A percentile compares a stretch with the other conserved stretches of the same genome.
These are phyloP conservation scores for Vanrija humicola DNA, from an alignment of 1,284 basidiomycete species.

Conservation along the genomic window DNA sequence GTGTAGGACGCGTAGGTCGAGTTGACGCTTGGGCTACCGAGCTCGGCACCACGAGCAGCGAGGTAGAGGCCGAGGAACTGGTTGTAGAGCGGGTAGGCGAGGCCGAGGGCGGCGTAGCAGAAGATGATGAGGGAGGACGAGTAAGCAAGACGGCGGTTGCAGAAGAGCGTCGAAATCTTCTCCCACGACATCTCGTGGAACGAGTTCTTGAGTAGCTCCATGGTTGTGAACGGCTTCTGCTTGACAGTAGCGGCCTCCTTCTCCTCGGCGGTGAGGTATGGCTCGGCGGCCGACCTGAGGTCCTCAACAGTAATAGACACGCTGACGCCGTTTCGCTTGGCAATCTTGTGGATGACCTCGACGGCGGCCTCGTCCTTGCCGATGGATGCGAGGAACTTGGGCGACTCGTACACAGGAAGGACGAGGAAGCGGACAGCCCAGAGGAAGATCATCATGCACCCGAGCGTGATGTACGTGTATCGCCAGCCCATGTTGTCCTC, in stretches of 20 bases:
- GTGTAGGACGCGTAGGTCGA: slow-evolving; percentile 55
- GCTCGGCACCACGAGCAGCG: neutral
- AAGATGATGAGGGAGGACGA: slow-evolving; percentile 57
- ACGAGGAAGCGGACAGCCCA: slow-evolving; percentile 41
- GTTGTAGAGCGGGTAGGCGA: slow-evolving; percentile 55
- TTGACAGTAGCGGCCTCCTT: slow-evolving; percentile 2
- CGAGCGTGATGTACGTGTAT: slow-evolving; percentile 57
- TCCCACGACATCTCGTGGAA: slow-evolving; percentile 52
- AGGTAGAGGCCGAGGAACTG: slow-evolving; percentile 58
- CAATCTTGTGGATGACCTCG: slow-evolving; percentile 51
- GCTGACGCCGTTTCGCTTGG: slow-evolving; percentile 55
- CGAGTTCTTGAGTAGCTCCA: slow-evolving; percentile 47
- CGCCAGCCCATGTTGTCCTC: slow-evolving; percentile 60
- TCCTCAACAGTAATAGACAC: slow-evolving; percentile 54
- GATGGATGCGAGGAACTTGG: slow-evolving; percentile 59
- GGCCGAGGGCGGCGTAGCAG: slow-evolving; percentile 59
- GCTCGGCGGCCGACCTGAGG: slow-evolving; percentile 45
- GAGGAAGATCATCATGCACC: slow-evolving; percentile 52
- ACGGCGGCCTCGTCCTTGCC: slow-evolving; percentile 60
- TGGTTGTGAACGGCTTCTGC: slow-evolving; percentile 27
- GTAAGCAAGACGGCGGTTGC: slow-evolving; percentile 53
- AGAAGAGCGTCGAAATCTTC: slow-evolving; percentile 56
- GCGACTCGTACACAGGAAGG: slow-evolving; percentile 57
- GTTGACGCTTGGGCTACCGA: slow-evolving; percentile 28
- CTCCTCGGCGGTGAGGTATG: slow-evolving; percentile 25